Conservation (phyloP, 352 stramenopile species). For the Blastocystis sp. region DNA sequence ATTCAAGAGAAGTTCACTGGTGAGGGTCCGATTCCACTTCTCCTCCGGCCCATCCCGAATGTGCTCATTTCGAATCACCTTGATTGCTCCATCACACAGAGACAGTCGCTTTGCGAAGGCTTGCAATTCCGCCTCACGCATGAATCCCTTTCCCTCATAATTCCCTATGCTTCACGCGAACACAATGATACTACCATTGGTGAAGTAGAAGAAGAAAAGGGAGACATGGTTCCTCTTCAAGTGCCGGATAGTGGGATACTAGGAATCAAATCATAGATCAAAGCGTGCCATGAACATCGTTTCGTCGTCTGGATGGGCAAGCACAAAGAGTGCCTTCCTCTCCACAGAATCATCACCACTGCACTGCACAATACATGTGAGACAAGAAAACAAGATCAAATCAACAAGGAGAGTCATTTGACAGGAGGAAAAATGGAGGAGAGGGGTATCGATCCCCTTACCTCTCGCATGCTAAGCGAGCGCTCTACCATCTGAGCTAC, state of each 20-base stretch:
- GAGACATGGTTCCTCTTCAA: slow-evolving; percentile 20
- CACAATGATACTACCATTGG: slow-evolving; percentile 70
- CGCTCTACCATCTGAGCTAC: slow-evolving; percentile 67
- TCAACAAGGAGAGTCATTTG: slow-evolving; percentile 11
- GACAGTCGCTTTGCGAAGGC: slow-evolving; percentile 75
- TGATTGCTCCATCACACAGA: slow-evolving; percentile 73
- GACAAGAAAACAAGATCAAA: slow-evolving; percentile 36
- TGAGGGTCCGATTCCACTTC: slow-evolving; percentile 76
- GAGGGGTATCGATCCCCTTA: slow-evolving; percentile 59
- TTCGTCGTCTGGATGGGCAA: slow-evolving; percentile 85
- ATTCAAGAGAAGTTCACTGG: slow-evolving; percentile 75
- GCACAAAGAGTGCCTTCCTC: slow-evolving; percentile 75
- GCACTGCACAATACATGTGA: neutral
- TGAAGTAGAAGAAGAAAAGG: slow-evolving; percentile 79
- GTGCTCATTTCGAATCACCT: slow-evolving; percentile 77
- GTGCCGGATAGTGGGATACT: slow-evolving; percentile 68
- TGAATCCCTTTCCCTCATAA: slow-evolving; percentile 77
- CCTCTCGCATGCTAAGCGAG: slow-evolving; percentile 61
- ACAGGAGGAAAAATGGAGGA: slow-evolving; percentile 56
- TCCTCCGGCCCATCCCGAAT: slow-evolving; percentile 81
- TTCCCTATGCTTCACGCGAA: slow-evolving; percentile 74
- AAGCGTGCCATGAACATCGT: slow-evolving; percentile 86
- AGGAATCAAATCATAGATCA: slow-evolving; percentile 73
- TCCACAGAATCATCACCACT: neutral
- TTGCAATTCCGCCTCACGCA: slow-evolving; percentile 77